Conservation (phyloP, 1,139 yeast genomes). For the Saccharomyces hybrid region DNA sequence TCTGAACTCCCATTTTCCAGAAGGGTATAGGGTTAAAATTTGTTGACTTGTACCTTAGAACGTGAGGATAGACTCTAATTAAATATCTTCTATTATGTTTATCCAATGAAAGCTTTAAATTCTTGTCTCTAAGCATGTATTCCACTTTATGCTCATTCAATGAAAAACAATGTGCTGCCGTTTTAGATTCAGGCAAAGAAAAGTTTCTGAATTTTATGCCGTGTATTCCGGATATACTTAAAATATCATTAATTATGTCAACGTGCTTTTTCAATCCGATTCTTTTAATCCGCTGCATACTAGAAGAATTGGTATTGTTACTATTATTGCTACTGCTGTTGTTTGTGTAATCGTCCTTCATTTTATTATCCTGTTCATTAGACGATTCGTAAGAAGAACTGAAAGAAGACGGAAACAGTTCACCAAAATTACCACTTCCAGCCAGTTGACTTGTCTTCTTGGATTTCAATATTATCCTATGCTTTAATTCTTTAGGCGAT, state of each 20-base stretch:
- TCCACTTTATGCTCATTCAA: constrained; percentile 66
- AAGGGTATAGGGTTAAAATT: constrained; percentile 71
- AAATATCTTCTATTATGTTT: constrained; percentile 72
- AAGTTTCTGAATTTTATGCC: constrained; percentile 78
- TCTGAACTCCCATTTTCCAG: constrained; percentile 83
- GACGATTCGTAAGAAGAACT: constrained; percentile 25
- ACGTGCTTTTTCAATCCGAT: constrained; percentile 25
- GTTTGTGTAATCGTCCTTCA: constrained; percentile 10
- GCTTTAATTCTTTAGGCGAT: constrained; percentile 61
- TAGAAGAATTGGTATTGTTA: constrained; percentile 23
- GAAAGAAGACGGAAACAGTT: constrained; percentile 9
- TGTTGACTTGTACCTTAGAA: constrained; percentile 62
- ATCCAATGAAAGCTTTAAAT: constrained; percentile 44
- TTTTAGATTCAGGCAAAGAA: constrained; percentile 78
- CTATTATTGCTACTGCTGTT: neutral
- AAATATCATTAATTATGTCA: constrained; percentile 44
- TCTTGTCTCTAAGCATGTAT: constrained; percentile 54
- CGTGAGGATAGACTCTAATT: constrained; percentile 85
- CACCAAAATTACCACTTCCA: neutral
- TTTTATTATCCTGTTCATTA: constrained; percentile 13
- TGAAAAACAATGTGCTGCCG: constrained; percentile 76
- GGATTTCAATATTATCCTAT: constrained; percentile 66
- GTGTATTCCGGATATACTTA: constrained; percentile 55
- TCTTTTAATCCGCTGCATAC: constrained; percentile 19
- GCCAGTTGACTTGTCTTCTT: constrained; percentile 42